These are phyloP conservation scores for Spergularia azorica DNA, from an alignment of 179 eudicot genomes.

Conservation along the genomic window DNA sequence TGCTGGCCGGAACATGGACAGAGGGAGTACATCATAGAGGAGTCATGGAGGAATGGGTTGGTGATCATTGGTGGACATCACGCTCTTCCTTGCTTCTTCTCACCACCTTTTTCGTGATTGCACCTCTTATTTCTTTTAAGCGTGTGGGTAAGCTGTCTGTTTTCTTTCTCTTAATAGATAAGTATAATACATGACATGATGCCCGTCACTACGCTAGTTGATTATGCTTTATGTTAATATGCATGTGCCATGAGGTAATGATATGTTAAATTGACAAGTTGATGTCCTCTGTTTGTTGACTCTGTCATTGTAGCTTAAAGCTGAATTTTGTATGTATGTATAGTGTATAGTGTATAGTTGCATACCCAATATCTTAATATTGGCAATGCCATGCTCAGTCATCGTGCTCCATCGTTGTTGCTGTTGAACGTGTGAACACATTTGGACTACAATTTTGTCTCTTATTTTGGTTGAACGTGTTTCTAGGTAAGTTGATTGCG, in stretches of 20 bases:
- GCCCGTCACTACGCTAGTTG: not conserved
- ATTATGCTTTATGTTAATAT: not conserved
- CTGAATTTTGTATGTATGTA: not conserved
- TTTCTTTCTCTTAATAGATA: not conserved
- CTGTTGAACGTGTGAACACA: no score
- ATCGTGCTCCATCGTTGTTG: no score
- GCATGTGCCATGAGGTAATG: not conserved
- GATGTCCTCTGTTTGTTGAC: not conserved
- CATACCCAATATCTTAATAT: no score
- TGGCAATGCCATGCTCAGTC: not conserved
- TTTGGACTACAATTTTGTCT: no score
- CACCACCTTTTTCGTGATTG: constrained; percentile 56
- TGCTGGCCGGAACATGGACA: constrained; percentile 71
- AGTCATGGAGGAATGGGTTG: constrained; percentile 80
- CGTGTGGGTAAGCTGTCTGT: constrained; percentile 59
- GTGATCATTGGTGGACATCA: constrained; percentile 65
- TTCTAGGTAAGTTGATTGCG: no score
- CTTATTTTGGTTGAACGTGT: no score
- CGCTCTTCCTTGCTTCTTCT: constrained; percentile 62
- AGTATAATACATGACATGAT: not conserved
- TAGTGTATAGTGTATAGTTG: not conserved
- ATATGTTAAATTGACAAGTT: not conserved
- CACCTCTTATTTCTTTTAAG: constrained; percentile 68
- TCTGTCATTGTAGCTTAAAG: not conserved
- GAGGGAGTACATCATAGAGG: constrained; percentile 71